Percentiles rank a stretch among this genome's conserved stretches.
These are phyloP conservation scores for Agastache rugosa DNA, from an alignment of 257 asterid species.

Conservation along the genomic window DNA sequence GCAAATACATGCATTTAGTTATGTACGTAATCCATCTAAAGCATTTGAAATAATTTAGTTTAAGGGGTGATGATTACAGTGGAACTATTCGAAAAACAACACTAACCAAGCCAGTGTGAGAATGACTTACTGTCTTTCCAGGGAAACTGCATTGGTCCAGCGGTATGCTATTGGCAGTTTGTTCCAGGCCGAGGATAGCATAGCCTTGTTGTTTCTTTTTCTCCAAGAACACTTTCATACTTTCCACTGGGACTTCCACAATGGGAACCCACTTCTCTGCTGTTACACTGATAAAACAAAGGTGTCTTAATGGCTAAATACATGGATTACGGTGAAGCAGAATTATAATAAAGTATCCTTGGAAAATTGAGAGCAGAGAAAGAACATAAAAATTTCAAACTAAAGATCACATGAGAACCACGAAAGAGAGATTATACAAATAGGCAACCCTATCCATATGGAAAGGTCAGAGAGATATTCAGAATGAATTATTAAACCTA, in stretches of 20 bases:
- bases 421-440: constrained; percentile 5
- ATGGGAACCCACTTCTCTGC: constrained; percentile 97
- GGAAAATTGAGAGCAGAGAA: no score
- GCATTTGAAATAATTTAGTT: background rate
- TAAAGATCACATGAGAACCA: constrained; percentile 1
- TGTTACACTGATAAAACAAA: constrained; percentile 65
- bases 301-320: constrained; percentile 12
- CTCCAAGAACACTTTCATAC: constrained; percentile 72
- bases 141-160: constrained; percentile 78
- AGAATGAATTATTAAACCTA: constrained; percentile 1
- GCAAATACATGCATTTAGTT: background rate
- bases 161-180: constrained; percentile 91
- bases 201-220: constrained; percentile 82
- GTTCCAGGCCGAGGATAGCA: constrained; percentile 90
- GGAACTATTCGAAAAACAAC: constrained; percentile 9
- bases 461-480: constrained; percentile 1
- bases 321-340: no score
- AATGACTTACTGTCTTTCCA: constrained; percentile 63
- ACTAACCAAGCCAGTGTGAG: constrained; percentile 18
- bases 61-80: background rate
- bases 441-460: background rate
- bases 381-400: no score
- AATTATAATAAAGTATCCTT: no score
- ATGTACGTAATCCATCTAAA: background rate
- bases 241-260: constrained; percentile 78